These are phyloP conservation scores for Iberis pinnata DNA, from an alignment of 345 rosid species.

Conservation along the genomic window DNA sequence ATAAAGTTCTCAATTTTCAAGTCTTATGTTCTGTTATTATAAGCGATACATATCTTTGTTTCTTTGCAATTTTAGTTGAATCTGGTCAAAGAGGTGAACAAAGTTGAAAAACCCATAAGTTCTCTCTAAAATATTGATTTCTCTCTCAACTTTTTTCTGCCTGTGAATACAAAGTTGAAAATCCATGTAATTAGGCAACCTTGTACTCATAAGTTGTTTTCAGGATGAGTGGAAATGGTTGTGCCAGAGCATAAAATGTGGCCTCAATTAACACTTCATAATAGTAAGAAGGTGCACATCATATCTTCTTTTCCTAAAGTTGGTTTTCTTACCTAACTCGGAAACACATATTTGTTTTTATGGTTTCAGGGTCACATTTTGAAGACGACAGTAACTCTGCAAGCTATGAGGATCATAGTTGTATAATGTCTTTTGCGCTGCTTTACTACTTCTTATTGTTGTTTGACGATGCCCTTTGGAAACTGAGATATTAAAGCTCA, in stretches of 20 bases:
- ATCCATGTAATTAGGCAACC: background rate
- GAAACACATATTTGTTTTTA: background rate
- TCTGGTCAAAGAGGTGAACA: too few species aligned
- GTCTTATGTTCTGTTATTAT: too few species aligned
- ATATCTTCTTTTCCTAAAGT: background rate
- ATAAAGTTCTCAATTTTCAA: too few species aligned
- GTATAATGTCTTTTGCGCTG: too few species aligned
- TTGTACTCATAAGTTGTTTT: conserved; percentile 18
- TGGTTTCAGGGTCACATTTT: conserved; percentile 62
- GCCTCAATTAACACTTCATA: conserved; percentile 48
- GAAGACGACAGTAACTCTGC: conserved; percentile 52
- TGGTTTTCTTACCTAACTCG: background rate
- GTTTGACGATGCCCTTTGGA: conserved; percentile 37
- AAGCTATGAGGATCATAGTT: conserved; percentile 40
- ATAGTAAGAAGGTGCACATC: conserved; percentile 45
- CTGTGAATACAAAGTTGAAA: background rate
- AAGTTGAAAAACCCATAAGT: too few species aligned
- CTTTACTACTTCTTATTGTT: background rate
- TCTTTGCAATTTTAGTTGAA: too few species aligned
- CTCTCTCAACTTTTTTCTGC: conserved; percentile 3
- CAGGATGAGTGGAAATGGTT: conserved; percentile 78
- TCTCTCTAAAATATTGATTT: conserved; percentile 4
- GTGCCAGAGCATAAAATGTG: conserved; percentile 54
- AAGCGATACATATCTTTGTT: too few species aligned
- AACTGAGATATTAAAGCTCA: too few species aligned